Conservation (phyloP, 2,329 filamentous ascomycete species). For the Fusarium austroafricanum region DNA sequence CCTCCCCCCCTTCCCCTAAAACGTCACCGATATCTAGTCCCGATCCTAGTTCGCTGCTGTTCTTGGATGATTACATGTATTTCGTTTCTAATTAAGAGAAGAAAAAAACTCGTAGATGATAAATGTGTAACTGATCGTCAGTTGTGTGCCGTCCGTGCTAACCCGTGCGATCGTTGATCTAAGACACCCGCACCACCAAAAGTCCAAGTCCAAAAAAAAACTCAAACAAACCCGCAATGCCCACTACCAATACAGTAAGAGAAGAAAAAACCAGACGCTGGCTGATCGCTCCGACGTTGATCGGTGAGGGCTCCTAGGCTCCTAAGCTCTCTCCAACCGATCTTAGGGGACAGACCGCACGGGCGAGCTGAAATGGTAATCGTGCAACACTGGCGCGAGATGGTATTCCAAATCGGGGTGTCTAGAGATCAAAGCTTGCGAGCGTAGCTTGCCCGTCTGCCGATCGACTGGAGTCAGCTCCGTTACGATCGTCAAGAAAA, state of each 20-base stretch:
- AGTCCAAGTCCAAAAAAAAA: neutral
- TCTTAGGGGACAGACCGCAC: conserved; percentile 13
- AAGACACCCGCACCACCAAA: conserved; percentile 12
- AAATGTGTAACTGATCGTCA: conserved; percentile 7
- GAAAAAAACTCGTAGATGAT: conserved; percentile 4
- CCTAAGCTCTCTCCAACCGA: conserved; percentile 5
- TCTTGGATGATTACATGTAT: conserved; percentile 5
- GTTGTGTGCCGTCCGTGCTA: conserved; percentile 21
- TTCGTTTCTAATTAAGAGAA: conserved; percentile 22
- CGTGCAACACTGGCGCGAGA: conserved; percentile 26
- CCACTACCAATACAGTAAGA: neutral
- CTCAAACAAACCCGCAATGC: conserved; percentile 5
- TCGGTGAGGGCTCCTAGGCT: conserved; percentile 4
- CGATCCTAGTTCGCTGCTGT: conserved; percentile 26
- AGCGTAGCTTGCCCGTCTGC: conserved; percentile 1
- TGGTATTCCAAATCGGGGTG: conserved; percentile 25
- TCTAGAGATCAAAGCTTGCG: conserved; percentile 8
- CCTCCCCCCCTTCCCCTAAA: conserved; percentile 29
- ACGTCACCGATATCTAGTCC: conserved; percentile 35
- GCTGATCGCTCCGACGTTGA: conserved; percentile 18
- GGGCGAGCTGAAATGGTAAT: conserved; percentile 14
- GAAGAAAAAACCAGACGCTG: conserved; percentile 6
- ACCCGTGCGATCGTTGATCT: conserved; percentile 7
- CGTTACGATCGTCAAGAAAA: conserved; percentile 1
- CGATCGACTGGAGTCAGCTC: conserved; percentile 15